phyloP scores from a whole-genome alignment of 371 early-diverging fungal genomes.

The Rhizomucor miehei region DNA sequence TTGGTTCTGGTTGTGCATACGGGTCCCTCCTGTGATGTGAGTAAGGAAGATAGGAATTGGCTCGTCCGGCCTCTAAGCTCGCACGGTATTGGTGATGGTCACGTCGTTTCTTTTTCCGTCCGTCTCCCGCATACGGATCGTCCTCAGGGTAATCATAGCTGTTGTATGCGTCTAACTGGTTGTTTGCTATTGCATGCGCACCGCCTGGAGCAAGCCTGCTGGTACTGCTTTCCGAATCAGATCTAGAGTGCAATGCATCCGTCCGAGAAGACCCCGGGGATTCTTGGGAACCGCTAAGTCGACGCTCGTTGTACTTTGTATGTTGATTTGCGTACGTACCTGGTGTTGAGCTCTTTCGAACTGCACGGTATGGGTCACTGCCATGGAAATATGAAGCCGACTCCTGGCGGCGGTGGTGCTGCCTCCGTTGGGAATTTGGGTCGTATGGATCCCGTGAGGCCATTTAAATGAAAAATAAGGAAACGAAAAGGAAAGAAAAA shows the following conservation, averaged over 20 bases:
- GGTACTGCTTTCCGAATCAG: conserved; percentile 41
- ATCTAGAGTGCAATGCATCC: conserved; percentile 29
- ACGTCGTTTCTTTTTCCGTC: conserved; percentile 13
- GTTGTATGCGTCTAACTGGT: conserved; percentile 7
- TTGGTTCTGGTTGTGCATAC: conserved; percentile 24
- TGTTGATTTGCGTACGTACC: conserved; percentile 14
- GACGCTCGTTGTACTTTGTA: neutral
- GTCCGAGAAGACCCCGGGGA: conserved; percentile 14
- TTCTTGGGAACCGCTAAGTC: neutral
- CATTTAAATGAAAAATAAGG: neutral
- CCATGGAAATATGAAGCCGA: conserved; percentile 5
- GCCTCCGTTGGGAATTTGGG: neutral
- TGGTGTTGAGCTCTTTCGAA: conserved; percentile 27
- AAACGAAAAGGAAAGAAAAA: conserved; percentile 1
- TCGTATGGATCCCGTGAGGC: conserved; percentile 1
- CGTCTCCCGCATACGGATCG: conserved; percentile 36
- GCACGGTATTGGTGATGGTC: conserved; percentile 4
- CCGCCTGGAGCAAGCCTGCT: conserved; percentile 17
- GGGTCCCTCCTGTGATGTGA: conserved; percentile 35
- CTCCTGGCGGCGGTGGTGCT: conserved; percentile 3
- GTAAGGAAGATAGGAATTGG: conserved; percentile 45
- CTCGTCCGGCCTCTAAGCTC: conserved; percentile 11
- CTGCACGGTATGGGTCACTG: conserved; percentile 35
- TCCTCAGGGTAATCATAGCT: conserved; percentile 15
- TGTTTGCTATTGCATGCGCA: conserved; percentile 1